A percentile compares a stretch with the other conserved stretches of the same genome.
Evolutionary conservation across 1,284 basidiomycete species (phyloP).

Genomic region (Stygiomarasmius scandens): DNA sequence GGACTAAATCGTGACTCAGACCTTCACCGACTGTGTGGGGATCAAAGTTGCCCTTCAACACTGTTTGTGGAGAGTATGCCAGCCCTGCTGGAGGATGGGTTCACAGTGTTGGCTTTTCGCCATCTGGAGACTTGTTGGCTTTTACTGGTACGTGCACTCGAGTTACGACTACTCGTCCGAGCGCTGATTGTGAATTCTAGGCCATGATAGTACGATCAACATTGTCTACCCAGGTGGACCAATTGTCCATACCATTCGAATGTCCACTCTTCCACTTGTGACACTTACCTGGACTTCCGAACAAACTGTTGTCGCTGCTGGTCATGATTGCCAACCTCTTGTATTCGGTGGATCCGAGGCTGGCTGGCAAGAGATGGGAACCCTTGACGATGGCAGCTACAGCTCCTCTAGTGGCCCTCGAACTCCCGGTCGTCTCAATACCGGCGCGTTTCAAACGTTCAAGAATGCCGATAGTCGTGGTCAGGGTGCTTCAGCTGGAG

Average conservation of each 20-base stretch:
- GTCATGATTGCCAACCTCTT: conserved; percentile 97
- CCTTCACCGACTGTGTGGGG: conserved; percentile 95
- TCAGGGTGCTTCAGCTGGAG: conserved; percentile 48
- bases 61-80: conserved; percentile 92
- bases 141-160: conserved; percentile 91
- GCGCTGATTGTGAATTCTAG: conserved; percentile 38
- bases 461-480: conserved; percentile 91
- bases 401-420: conserved; percentile 49
- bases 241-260: conserved; percentile 71
- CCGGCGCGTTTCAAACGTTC: conserved; percentile 96
- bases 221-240: conserved; percentile 86
- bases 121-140: conserved; percentile 89
- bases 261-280: conserved; percentile 78
- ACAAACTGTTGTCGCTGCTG: conserved; percentile 83
- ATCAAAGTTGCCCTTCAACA: conserved; percentile 96
- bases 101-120: conserved; percentile 94
- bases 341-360: conserved; percentile 74
- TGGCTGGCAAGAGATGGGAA: conserved; percentile 81
- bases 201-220: conserved; percentile 89
- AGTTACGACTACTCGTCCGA: not conserved
- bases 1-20: conserved; percentile 41
- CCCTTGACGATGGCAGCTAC: conserved; percentile 78
- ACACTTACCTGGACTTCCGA: conserved; percentile 87
- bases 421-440: conserved; percentile 81
- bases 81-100: conserved; percentile 96